Percentiles rank a stretch among this genome's conserved stretches.
Conservation (phyloP, 176 grass and related monocot genomes). For the Eragrostis nindensis region DNA sequence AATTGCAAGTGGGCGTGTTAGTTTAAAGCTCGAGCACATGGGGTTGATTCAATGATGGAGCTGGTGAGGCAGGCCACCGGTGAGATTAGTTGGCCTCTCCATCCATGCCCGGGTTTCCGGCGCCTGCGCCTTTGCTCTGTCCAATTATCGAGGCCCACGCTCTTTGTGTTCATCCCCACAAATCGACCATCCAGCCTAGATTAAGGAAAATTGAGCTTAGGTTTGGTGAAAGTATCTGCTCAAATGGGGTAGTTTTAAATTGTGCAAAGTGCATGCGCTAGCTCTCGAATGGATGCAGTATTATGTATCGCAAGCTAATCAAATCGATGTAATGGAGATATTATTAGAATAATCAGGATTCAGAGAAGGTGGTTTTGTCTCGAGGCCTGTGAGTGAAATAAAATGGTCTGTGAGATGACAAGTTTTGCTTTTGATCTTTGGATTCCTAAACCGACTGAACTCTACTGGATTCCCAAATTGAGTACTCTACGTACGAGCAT, state of each 20-base stretch:
- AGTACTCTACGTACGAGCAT: not conserved
- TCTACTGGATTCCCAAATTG: not conserved
- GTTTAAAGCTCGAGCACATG: slow-evolving; percentile 43
- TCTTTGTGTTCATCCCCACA: not conserved
- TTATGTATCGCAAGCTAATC: too few relatives aligned
- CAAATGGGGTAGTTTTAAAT: not conserved
- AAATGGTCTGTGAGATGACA: too few relatives aligned
- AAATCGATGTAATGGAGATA: too few relatives aligned
- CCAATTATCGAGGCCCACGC: slow-evolving; percentile 45
- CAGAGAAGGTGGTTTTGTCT: too few relatives aligned
- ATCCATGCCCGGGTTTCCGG: slow-evolving; percentile 33
- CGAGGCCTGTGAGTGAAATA: too few relatives aligned
- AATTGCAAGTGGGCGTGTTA: slow-evolving; percentile 33
- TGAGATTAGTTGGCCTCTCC: slow-evolving; percentile 44
- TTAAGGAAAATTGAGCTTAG: not conserved
- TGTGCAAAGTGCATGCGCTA: too few relatives aligned
- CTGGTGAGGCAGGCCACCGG: slow-evolving; percentile 35
- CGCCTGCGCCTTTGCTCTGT: not conserved
- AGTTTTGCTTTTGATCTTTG: too few relatives aligned
- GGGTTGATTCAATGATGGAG: not conserved
- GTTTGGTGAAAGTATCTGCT: slow-evolving; percentile 32
- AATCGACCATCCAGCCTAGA: not conserved
- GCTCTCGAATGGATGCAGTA: too few relatives aligned
- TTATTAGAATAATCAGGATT: too few relatives aligned
- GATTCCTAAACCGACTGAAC: too few relatives aligned